Conservation (phyloP, 2,329 filamentous ascomycete genomes). For the Pyricularia sp. region DNA sequence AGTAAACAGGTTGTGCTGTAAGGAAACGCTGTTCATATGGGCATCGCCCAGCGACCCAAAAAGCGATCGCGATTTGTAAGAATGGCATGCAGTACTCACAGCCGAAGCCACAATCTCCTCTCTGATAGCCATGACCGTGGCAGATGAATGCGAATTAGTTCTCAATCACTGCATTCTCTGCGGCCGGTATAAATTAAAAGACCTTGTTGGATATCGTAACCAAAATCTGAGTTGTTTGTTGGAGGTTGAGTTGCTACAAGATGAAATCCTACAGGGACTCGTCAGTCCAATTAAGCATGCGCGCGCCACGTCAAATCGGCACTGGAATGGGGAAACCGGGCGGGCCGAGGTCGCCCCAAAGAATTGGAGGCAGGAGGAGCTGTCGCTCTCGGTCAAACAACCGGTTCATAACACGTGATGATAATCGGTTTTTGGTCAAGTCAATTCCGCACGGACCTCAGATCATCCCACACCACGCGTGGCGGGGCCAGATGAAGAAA, state of each 20-base stretch:
- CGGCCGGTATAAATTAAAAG: neutral
- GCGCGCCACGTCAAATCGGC: neutral
- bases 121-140: slow-evolving; percentile 63
- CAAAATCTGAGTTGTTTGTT: neutral
- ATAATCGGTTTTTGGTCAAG: neutral
- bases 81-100: slow-evolving; percentile 37
- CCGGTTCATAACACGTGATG: neutral
- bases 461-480: neutral
- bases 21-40: neutral
- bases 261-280: neutral
- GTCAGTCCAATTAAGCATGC: neutral
- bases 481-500: neutral
- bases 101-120: slow-evolving; percentile 87
- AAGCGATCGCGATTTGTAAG: neutral
- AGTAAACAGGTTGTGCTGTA: neutral
- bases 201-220: neutral
- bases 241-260: neutral
- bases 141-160: neutral
- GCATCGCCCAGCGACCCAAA: neutral
- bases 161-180: slow-evolving; percentile 1
- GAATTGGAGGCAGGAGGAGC: neutral
- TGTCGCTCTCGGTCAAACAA: neutral
- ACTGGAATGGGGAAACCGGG: neutral
- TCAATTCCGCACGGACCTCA: neutral
- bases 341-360: neutral